Evolutionary conservation across 2,329 filamentous ascomycete genomes (phyloP), one percentile per base, ranked within the genome.

Genomic region (Hypoxylon rubiginosum): DNA sequence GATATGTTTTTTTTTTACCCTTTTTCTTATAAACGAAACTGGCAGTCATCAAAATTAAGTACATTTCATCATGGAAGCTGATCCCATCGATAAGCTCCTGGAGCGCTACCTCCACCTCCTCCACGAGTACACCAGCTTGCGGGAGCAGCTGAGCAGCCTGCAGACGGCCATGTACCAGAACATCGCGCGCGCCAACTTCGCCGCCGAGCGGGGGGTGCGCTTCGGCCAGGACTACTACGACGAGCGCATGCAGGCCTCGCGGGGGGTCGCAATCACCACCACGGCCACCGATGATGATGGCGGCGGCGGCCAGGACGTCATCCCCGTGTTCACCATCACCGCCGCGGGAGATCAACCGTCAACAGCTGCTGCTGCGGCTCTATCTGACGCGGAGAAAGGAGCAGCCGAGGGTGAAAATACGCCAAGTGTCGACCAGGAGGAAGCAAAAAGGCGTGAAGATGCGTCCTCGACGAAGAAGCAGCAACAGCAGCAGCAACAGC

Each of bases 161-260:
- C 85, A 92, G 68, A 80, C 84, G 19, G 79, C 80, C 55, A 84
- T 91, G 68, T 87, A 83, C 74, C 84, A 86, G 60, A 80, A 82
- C 69, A 82, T 94, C 43, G 90, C 92, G n/a, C 86, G 91, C 62
- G 92, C 92, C 66, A 93, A 94, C 79, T 94, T 92, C 78, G 82
- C 86, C 28, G 88, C 87, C n/a, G 83, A 88, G 74, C 82, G 86
- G 11, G 86, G 89, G 32, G 77, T 88, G 66, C 83, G 88, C 45
- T 94, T 91, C 75, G 91, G 91, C 2, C 85, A 83, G 68, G 90
- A 92, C 72, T 86, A 87, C 74, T 95, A 92, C 75, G 91, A 94
- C 77, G 86, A 88, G 69, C 85, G 92, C 50, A 92, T 93, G 88
- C 88, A 88, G 75, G 90, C 91, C 2, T 79, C 78, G 21, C 80